Base-by-base conservation (phyloP, 192 early-diverging fungal species). In the Coemansia sp. region DNA sequence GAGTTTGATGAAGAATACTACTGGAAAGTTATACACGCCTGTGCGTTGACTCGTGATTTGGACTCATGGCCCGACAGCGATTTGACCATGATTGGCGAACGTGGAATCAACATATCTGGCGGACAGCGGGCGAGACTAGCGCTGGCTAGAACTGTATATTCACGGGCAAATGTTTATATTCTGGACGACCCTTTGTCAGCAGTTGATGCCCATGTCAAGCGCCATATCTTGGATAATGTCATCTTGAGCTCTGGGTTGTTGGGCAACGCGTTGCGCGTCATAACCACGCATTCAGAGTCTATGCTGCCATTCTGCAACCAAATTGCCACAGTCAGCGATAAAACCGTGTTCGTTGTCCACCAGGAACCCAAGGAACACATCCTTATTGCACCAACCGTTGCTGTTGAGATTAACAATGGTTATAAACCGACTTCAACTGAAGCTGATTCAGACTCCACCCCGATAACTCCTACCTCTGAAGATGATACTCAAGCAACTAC, bases 91-190 rank as follows among this genome's bases (percentile, higher is more conserved):
- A 63, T 63, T 27, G 62, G 62, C 6, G 69, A 71, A n/a, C 38
- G 63, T n/a, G 69, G 69, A 5, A 59, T 65, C 41, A 71, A 71
- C 44, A 71, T 71, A 1, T 71, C 69, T 32, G 69, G 64, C 19
- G 69, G 69, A 34, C 69, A 70, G 53, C 46, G 62, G 48, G 38
- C 62, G n/a, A 62, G 69, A 2, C 46, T 70, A 37, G 69, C 69
- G 11, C 32, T 69, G 59, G 68, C 68, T 10, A 61, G 68, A n/a
- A 50, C 68, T 25, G 48, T 70, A 25, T 70, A 72, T 44, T 66
- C 70, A 4, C 63, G 29, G 25, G 70, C 70, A 0, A 58, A 72
- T 50, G 39, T 72, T 48, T 72, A 66, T 11, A 51, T 51, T 25
- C 21, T 51, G 5, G 50, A 51, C 2, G 50, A 51, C 0, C 50